Evolutionary conservation across 441 rosid genomes (phyloP), one percentile per base, ranked within the genome.

Genomic region (Bruguiera hainesii): DNA sequence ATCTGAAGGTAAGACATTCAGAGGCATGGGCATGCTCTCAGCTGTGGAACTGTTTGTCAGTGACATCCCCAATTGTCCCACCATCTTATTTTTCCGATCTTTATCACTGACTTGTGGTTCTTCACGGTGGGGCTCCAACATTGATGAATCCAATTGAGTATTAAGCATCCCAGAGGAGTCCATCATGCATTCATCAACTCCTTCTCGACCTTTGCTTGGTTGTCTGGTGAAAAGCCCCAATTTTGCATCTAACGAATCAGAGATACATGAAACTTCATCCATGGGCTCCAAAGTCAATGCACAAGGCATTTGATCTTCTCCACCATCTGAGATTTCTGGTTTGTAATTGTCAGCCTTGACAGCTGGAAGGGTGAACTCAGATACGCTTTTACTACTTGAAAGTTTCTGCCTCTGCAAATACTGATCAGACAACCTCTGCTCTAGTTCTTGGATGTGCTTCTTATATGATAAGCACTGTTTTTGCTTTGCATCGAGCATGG

Each of bases 261-360:
- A 88, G 68, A 93, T 81, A 76, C 92, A 93, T 15, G 99, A 96
- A 71, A 93, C 88, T 77, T 87, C 99, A 73, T 93, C 99, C 99
- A 96, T 96, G 71, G 93, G 85, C 78, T 96, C 99, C 26, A 90
- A 75, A 28, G 88, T 74, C 66, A 87, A 85, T 65, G 72, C 61
- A 70, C 64, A 83, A 35, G 82, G 85, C 75, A 82, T 69, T 66
- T 74, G 82, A 63, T 72, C 76, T 77, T 83, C 85, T 52, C 80
- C 80, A 59, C 67, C 83, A 64, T 73, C 77, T 33, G 83, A 79
- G 57, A 61, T 65, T 73, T 85, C 83, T 37, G 73, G 80, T 83
- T 89, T 89, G 72, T 74, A 70, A 29, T 71, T 81, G 62, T 69
- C 76, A 64, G 68, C 74, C 70, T 80, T 82, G 23, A 66, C 75